Percentiles rank a stretch among this genome's conserved stretches.
Conservation (phyloP, 192 early-diverging fungal species). For the Podila epicladia region DNA sequence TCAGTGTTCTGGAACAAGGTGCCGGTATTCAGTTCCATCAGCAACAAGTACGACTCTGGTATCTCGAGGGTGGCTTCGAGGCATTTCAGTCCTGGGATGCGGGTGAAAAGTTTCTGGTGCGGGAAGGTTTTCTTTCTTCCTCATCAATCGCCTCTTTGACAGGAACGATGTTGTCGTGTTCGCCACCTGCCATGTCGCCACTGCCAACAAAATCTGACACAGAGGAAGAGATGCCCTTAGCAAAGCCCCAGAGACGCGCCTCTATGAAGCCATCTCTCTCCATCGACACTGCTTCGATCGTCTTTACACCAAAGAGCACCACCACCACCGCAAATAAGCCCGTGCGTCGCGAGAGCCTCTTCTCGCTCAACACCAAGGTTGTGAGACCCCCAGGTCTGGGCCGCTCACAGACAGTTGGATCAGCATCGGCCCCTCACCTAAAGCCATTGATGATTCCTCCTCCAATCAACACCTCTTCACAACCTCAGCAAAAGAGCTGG, state of each 20-base stretch:
- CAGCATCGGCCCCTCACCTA: conserved; percentile 26
- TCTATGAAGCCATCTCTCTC: conserved; percentile 2
- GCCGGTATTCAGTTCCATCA: conserved; percentile 15
- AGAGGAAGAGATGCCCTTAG: background rate
- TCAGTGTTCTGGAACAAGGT: conserved; percentile 56
- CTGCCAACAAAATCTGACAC: background rate
- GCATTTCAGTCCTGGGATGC: conserved; percentile 54
- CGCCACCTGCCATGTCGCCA: background rate
- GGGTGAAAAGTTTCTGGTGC: conserved; percentile 22
- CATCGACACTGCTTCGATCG: conserved; percentile 26
- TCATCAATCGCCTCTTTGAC: no score
- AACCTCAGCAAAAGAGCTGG: conserved; percentile 35
- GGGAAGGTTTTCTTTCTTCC: conserved; percentile 2
- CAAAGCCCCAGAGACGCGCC: background rate
- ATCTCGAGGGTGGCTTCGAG: conserved; percentile 62
- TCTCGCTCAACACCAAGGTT: conserved; percentile 48
- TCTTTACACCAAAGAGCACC: conserved; percentile 11
- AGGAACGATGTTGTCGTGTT: background rate
- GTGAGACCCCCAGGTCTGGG: conserved; percentile 22
- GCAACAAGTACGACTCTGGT: conserved; percentile 40
- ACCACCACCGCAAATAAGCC: conserved; percentile 6
- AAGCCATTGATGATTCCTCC: conserved; percentile 34
- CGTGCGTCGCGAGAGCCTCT: conserved; percentile 34
- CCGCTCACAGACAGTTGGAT: conserved; percentile 30
- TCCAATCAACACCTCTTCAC: conserved; percentile 10